These are phyloP conservation scores for Psidium friedrichsthalianum DNA, from an alignment of 345 rosid genomes.

Conservation along the genomic window DNA sequence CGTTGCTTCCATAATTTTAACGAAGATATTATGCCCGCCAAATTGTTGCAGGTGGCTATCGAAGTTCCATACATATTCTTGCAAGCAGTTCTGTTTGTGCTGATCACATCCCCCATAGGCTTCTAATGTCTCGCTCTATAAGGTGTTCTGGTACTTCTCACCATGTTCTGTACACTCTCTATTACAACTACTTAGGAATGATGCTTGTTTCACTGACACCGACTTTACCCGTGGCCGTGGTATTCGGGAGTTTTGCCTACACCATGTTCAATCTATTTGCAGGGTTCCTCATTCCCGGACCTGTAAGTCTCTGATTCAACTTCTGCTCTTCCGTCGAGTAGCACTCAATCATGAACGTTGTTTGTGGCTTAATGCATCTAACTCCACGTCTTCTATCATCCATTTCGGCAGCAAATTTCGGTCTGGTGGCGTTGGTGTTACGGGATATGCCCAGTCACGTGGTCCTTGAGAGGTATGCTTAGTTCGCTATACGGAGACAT, in stretches of 20 bases:
- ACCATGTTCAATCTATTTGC: conserved; percentile 32
- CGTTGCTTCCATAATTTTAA: not conserved
- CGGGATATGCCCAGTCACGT: conserved; percentile 26
- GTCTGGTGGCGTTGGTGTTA: conserved; percentile 39
- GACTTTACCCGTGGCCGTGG: conserved; percentile 23
- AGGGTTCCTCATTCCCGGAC: conserved; percentile 38
- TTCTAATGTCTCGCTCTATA: conserved; percentile 18
- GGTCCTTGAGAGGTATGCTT: conserved; percentile 27
- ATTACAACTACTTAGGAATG: conserved; percentile 29
- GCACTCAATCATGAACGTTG: not conserved
- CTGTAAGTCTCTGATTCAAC: conserved; percentile 10
- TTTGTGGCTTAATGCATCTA: not conserved
- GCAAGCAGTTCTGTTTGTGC: conserved; percentile 13
- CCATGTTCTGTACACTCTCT: conserved; percentile 34
- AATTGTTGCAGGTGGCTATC: conserved; percentile 24
- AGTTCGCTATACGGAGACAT: conserved; percentile 36
- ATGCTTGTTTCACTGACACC: conserved; percentile 24
- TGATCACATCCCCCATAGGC: conserved; percentile 31
- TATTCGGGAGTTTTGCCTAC: conserved; percentile 18
- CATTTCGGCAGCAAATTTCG: conserved; percentile 18
- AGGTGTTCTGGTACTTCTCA: conserved; percentile 28
- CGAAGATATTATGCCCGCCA: not conserved
- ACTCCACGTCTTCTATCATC: not conserved
- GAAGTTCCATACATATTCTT: conserved; percentile 35
- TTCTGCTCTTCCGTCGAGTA: not conserved